These are phyloP conservation scores for Ophiostoma tasmaniense DNA, from an alignment of 2,329 filamentous ascomycete species.

Conservation along the genomic window DNA sequence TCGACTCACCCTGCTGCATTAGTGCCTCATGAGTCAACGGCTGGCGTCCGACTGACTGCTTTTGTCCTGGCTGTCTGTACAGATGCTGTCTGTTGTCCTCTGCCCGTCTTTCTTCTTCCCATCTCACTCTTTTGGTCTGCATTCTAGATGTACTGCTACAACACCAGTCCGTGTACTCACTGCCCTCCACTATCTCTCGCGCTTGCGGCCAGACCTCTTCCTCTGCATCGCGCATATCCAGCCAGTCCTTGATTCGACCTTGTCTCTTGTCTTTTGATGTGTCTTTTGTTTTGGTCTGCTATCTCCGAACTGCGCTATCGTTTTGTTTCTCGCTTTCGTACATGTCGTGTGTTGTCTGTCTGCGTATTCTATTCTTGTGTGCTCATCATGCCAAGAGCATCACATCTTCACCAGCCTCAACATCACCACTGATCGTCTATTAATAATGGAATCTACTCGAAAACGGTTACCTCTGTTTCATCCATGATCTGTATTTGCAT, in stretches of 20 bases:
- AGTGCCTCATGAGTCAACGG: neutral
- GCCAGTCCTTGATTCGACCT: neutral
- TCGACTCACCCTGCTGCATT: neutral
- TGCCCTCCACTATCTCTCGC: neutral
- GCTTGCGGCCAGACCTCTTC: constrained; percentile 1
- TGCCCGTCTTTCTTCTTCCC: no score
- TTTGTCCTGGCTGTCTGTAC: no score
- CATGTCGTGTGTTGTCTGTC: no score
- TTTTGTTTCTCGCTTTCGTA: neutral
- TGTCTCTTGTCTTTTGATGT: neutral
- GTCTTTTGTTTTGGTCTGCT: neutral
- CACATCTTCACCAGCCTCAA: neutral
- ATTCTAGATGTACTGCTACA: neutral
- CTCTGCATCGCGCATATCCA: neutral
- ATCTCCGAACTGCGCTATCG: neutral
- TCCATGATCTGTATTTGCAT: neutral
- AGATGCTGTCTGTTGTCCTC: no score
- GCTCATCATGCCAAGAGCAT: neutral
- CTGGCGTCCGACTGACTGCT: neutral
- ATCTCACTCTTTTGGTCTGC: neutral
- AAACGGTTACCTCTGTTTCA: neutral
- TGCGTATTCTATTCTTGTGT: neutral
- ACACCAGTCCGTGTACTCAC: neutral
- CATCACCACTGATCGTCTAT: neutral
- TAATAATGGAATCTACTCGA: neutral